phyloP scores from a whole-genome alignment of 129 eudicot genomes.

The Cynara cardunculus region DNA sequence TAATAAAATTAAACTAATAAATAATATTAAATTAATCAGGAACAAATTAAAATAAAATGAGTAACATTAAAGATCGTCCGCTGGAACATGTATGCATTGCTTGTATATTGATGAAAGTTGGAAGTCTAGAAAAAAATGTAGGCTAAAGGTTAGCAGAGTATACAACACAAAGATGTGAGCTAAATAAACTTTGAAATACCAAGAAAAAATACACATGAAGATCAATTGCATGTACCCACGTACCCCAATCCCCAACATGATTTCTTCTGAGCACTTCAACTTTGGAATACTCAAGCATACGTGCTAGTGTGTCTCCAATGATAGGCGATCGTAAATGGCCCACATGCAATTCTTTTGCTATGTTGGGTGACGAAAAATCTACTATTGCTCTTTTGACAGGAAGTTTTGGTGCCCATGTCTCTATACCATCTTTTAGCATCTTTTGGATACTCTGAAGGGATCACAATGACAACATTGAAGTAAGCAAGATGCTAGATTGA shows the following conservation, averaged over 20 bases:
- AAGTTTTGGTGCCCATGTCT: slow-evolving; percentile 82
- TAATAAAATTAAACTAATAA: too few species aligned
- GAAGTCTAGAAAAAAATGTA: too few species aligned
- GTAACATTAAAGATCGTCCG: too few species aligned
- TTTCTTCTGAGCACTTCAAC: slow-evolving; percentile 93
- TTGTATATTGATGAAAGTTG: too few species aligned
- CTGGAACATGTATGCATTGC: too few species aligned
- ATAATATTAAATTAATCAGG: too few species aligned
- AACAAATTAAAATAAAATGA: too few species aligned
- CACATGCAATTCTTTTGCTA: slow-evolving; percentile 95
- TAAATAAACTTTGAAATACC: neutral
- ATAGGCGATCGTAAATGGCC: slow-evolving; percentile 88
- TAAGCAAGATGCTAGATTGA: neutral
- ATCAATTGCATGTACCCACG: slow-evolving; percentile 50
- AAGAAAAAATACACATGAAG: neutral
- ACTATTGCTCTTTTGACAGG: slow-evolving; percentile 69
- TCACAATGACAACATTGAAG: neutral
- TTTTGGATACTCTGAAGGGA: slow-evolving; percentile 60
- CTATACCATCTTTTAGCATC: slow-evolving; percentile 76
- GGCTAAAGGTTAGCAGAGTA: neutral
- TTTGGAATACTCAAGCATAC: slow-evolving; percentile 83
- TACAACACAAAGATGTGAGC: neutral
- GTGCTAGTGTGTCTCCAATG: slow-evolving; percentile 88
- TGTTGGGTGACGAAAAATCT: slow-evolving; percentile 95
- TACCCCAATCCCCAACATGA: slow-evolving; percentile 98